A percentile compares a stretch with the other conserved stretches of the same genome.
Conservation (phyloP, 2,329 filamentous ascomycete species). For the Periconia macrospinosa region DNA sequence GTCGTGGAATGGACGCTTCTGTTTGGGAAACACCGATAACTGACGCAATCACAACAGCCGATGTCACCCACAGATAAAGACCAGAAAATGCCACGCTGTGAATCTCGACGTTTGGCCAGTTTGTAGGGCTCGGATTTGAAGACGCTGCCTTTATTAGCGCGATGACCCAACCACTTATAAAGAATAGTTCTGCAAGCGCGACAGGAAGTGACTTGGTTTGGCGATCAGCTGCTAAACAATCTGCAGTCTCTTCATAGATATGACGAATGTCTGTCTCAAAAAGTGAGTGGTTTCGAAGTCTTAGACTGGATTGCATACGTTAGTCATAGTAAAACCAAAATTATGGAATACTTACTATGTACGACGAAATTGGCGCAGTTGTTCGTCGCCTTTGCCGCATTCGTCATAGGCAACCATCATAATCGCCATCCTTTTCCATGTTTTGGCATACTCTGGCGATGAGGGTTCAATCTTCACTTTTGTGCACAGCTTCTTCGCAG, state of each 20-base stretch:
- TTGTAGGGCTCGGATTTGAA: conserved; percentile 16
- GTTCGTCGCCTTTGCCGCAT: conserved; percentile 14
- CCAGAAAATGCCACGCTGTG: conserved; percentile 19
- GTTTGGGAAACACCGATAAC: conserved; percentile 21
- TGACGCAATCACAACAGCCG: conserved; percentile 13
- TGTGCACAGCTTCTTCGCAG: conserved; percentile 12
- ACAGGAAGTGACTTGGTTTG: conserved; percentile 18
- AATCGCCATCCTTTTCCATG: conserved; percentile 20
- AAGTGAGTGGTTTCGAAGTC: conserved; percentile 1
- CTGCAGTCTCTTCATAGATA: conserved; percentile 19
- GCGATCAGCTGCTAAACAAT: conserved; percentile 16
- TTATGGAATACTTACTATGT: conserved; percentile 10
- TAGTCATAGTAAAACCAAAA: background rate
- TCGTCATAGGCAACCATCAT: conserved; percentile 25
- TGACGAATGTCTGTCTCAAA: conserved; percentile 13
- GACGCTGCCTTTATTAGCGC: conserved; percentile 19
- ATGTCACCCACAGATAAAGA: conserved; percentile 23
- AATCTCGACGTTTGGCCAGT: conserved; percentile 22
- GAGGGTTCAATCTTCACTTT: conserved; percentile 1
- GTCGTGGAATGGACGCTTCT: conserved; percentile 16
- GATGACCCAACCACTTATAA: conserved; percentile 21
- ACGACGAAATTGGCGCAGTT: conserved; percentile 6
- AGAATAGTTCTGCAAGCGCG: conserved; percentile 17
- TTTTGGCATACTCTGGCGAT: conserved; percentile 9
- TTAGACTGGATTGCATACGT: conserved; percentile 1